Evolutionary conservation across 1,284 basidiomycete genomes (phyloP), one percentile per base, ranked within the genome.

Genomic region (Irpex sp.): DNA sequence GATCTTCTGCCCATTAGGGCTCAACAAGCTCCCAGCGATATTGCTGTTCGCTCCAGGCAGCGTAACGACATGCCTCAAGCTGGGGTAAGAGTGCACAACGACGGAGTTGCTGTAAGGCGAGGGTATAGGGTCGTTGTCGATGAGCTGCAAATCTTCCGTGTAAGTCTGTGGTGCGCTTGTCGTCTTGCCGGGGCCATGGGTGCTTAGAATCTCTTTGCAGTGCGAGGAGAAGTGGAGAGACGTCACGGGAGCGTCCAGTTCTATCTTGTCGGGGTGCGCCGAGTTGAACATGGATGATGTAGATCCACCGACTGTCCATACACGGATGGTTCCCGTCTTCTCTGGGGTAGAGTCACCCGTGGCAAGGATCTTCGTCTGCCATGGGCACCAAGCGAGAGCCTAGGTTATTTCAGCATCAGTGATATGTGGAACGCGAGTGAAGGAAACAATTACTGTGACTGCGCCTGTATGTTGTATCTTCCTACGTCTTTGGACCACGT

Each of bases 341-440:
- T 90, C 87, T 6, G 82, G 80, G 5, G 84, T 84, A 0, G 85
- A 84, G 63, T 95, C 94, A 4, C 94, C 96, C 0, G 92, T 90
- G 1, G 94, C 94, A 21, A 98, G 83, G 4, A 95, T 78, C 67
- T 89, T 91, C 0, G 85, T 79, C 69, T 93, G 88, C 94, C 94
- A 97, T 0, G 95, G 94, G 72, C 90, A 94, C 93, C 95, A 98
- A 0, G 92, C 87, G 39, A 98, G 77, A 0, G 94, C 94, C 92
- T 94, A 37, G 6, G 9, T 19, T 19, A 15, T n/a, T 35, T 26
- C 9, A n/a, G 21, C 35, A 43, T 63, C 54, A 64, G 53, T 17
- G 49, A n/a, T 47, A 7, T 3, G 37, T 6, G 39, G 0, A 43
- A 4, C 19, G 64, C 47, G 62, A 58, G 39, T 50, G 58, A 53